Base-by-base conservation (phyloP, 805 yeast species). In the Yamadazyma kitorensis region DNA sequence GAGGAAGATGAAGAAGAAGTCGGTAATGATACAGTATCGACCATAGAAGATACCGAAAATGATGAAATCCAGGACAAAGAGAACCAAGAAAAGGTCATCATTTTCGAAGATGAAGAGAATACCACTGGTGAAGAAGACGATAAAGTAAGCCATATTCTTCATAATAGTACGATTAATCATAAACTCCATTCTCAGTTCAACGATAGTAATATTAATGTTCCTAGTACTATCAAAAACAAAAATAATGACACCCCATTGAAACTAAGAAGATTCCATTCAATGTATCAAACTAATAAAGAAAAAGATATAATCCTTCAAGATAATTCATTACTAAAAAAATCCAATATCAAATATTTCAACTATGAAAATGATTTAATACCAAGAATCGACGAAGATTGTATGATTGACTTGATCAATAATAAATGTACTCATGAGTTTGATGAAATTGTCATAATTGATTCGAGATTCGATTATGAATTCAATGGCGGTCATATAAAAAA, bases 391-490 rank as follows among this genome's bases (percentile, higher is more conserved):
- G 81, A 72, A 32, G 70, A 62, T 34, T 80, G 79, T 38, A 65
- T 80, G 55, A 72, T 72, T 48, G 71, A 66, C 30, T 72, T 82
- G 29, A 56, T 85, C 37, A 75, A 72, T 37, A 86, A 86, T 29
- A 49, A 58, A 11, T 64, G 65, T 46, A 44, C 57, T 11, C 57
- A 69, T 15, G 62, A 61, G 32, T 87, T 80, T 49, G 78, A 78
- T 40, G 74, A 76, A 21, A 61, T 74, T 25, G 47, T 74, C 6
- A 64, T 93, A 12, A 67, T 93, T 7, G 98, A 93, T 61, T 88
- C 98, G 54, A 76, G 98, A 34, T 93, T 93, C 54, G 86, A 81
- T 48, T 91, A 91, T 63, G 98, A 93, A 59, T 93, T 68, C 57
- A 69, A 76, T 25, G 98, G 98, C 20, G 98, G 98, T 18, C 98